A percentile compares a stretch with the other conserved stretches of the same genome.
Conservation (phyloP, 2,329 filamentous ascomycete species). For the Akanthomyces lecanii region DNA sequence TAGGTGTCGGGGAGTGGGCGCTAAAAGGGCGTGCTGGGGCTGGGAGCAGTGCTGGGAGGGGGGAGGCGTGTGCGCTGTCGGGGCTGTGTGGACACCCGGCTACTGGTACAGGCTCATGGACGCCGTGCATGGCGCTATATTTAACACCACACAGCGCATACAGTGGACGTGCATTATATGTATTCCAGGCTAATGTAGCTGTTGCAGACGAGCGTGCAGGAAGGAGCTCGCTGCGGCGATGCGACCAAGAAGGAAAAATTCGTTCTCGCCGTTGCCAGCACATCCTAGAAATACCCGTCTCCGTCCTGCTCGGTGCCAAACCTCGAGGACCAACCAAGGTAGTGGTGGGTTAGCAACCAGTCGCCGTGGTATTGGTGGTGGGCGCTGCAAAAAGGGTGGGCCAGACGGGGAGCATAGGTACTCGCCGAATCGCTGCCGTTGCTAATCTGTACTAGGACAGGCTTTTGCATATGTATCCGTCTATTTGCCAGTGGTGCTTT, state of each 20-base stretch:
- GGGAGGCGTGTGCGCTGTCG: no score
- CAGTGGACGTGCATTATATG: not conserved
- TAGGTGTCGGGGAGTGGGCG: not conserved
- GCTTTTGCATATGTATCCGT: not conserved
- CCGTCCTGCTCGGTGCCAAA: no score
- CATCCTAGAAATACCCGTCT: not conserved
- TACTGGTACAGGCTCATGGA: not conserved
- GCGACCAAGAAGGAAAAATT: no score
- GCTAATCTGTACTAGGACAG: not conserved
- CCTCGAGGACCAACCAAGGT: not conserved
- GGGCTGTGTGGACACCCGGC: no score
- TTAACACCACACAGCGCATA: not conserved
- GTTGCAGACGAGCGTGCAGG: not conserved
- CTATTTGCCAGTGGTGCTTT: not conserved
- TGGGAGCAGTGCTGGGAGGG: no score
- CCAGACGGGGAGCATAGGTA: not conserved
- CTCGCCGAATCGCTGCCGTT: slow-evolving; percentile 8
- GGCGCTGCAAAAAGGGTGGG: not conserved
- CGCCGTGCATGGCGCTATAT: not conserved
- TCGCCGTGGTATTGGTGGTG: slow-evolving; percentile 1
- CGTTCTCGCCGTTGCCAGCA: not conserved
- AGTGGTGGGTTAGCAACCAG: not conserved
- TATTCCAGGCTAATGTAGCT: not conserved
- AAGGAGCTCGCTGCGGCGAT: not conserved
- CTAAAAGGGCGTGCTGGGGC: not conserved